Percentiles rank a stretch among this genome's conserved stretches.
These are phyloP conservation scores for Venustampulla echinocandica DNA, from an alignment of 495 filamentous ascomycete genomes.

Conservation along the genomic window DNA sequence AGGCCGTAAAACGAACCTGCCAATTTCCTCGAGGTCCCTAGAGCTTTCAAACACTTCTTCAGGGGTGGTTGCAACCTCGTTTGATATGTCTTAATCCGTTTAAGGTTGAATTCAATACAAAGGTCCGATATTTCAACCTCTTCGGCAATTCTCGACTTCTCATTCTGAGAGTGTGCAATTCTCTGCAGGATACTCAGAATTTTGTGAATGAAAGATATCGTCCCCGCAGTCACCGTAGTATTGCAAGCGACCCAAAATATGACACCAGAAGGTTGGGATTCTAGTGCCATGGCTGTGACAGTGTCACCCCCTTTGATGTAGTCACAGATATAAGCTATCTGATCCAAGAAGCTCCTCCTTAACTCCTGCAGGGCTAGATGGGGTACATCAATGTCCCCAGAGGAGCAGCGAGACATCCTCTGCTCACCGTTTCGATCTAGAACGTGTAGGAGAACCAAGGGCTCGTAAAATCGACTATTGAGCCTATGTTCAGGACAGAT, in stretches of 20 bases:
- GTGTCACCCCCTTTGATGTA: conserved; percentile 24
- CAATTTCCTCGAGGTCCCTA: conserved; percentile 3
- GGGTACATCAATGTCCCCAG: conserved; percentile 4
- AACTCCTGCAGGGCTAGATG: conserved; percentile 8
- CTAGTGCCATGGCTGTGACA: conserved; percentile 27
- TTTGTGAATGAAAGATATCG: conserved; percentile 14
- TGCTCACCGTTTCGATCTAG: conserved; percentile 23
- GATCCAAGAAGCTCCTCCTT: conserved; percentile 21
- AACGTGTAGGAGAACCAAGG: conserved; percentile 22
- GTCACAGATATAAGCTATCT: conserved; percentile 28
- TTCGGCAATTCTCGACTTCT: conserved; percentile 1
- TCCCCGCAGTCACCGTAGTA: not conserved
- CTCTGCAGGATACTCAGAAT: conserved; percentile 12
- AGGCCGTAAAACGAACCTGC: not conserved
- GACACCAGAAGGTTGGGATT: conserved; percentile 15
- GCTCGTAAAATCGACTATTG: conserved; percentile 24
- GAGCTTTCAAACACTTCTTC: conserved; percentile 6
- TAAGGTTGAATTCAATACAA: conserved; percentile 15
- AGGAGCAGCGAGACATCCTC: conserved; percentile 11
- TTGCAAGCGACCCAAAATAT: conserved; percentile 26
- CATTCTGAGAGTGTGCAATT: conserved; percentile 2
- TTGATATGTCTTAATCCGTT: conserved; percentile 16
- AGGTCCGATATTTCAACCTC: conserved; percentile 5
- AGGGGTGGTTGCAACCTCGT: conserved; percentile 1
- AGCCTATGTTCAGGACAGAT: conserved; percentile 10